Evolutionary conservation across 2,329 filamentous ascomycete genomes (phyloP).

Genomic region (Cladophialophora carrionii): DNA sequence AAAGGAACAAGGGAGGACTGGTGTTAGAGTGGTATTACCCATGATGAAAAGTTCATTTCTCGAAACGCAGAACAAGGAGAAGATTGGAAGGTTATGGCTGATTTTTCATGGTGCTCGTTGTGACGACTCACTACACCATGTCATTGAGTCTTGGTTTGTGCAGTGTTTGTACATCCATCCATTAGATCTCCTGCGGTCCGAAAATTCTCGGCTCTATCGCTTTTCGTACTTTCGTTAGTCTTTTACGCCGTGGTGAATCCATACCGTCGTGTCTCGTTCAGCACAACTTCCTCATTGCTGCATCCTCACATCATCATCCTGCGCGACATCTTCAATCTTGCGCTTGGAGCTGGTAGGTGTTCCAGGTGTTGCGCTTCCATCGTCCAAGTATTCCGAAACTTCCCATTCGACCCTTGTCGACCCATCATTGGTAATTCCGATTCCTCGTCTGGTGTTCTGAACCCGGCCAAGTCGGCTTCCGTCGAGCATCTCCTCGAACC

Average conservation of each 20-base stretch:
- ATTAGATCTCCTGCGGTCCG: background rate
- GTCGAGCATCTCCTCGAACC: slow-evolving; percentile 82
- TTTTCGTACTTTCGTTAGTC: background rate
- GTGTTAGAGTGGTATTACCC: background rate
- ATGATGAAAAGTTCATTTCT: background rate
- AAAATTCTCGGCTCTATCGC: background rate
- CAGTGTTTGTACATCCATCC: background rate
- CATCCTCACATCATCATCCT: slow-evolving; percentile 32
- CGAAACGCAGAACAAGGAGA: background rate
- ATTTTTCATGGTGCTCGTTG: background rate
- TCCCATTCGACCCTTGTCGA: slow-evolving; percentile 77
- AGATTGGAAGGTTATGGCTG: background rate
- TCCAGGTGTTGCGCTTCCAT: slow-evolving; percentile 24
- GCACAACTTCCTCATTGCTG: slow-evolving; percentile 19
- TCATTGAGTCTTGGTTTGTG: background rate
- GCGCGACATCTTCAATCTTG: slow-evolving; percentile 34
- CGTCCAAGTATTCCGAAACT: slow-evolving; percentile 67
- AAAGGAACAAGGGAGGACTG: background rate
- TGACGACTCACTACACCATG: background rate
- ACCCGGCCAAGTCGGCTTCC: slow-evolving; percentile 72
- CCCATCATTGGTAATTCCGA: slow-evolving; percentile 65
- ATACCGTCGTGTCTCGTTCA: background rate
- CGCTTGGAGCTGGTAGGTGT: slow-evolving; percentile 33
- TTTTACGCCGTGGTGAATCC: background rate
- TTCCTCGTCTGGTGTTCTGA: slow-evolving; percentile 62